Base-by-base conservation (phyloP, 2,329 filamentous ascomycete genomes). In the Fusarium luffae region DNA sequence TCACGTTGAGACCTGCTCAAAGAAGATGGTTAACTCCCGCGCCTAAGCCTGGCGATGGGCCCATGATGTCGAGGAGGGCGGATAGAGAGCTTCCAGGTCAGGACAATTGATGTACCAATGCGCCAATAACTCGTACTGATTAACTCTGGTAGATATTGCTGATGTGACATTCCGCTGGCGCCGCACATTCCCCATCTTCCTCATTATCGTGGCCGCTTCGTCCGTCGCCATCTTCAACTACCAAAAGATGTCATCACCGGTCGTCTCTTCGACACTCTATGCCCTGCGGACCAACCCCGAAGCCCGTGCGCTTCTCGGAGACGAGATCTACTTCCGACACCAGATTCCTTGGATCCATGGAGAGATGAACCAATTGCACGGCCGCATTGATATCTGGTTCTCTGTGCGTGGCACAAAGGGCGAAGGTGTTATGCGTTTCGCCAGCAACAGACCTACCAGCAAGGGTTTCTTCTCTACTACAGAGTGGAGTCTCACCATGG, bases 141-240 rank as follows among this genome's bases (percentile, higher is more conserved):
- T 9, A 37, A n/a, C 11, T 14, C 10, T 37, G 28, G 4, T 42
- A 84, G 83, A 83, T 70, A 75, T 85, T 61, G 75, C 81, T 56
- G 77, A 81, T 60, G 77, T 80, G 59, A 77, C 77, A 50, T 88
- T 88, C 77, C 85, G 85, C 72, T 94, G 92, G 92, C 78, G 85
- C 58, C 87, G 88, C 74, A 93, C 93, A 2, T 81, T 97, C 34
- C 95, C 95, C 56, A 83, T 97, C 78, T 98, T 98, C 86, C 78
- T 91, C 55, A 80, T 87, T 68, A 84, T 93, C 68, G 89, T 97
- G 73, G 87, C 88, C 50, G 85, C 86, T 58, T 91, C 90, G 71
- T 90, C 90, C 71, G 83, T 97, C 64, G 93, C 92, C 73, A 98
- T 99, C 81, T 98, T 99, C 91, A 99, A 99, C 87, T 98, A 99